A percentile compares a stretch with the other conserved stretches of the same genome.
These are phyloP conservation scores for Teunomyces pallodes DNA, from an alignment of 805 yeast genomes.

Conservation along the genomic window DNA sequence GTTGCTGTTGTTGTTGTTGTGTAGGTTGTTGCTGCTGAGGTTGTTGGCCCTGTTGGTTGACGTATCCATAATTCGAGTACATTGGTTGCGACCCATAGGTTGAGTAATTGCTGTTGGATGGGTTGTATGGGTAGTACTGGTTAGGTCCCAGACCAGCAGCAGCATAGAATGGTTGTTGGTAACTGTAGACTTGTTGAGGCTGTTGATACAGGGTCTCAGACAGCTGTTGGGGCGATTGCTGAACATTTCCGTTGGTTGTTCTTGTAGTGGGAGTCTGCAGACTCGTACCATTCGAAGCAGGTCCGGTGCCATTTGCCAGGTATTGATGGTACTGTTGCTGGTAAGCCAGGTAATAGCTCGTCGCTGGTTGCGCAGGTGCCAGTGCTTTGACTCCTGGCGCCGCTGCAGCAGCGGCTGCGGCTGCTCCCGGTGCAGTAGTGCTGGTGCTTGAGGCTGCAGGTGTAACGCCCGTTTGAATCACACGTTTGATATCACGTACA, in stretches of 20 bases:
- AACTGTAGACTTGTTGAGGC: conserved; percentile 17
- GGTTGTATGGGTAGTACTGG: conserved; percentile 21
- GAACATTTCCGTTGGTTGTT: conserved; percentile 8
- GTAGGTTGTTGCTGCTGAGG: not conserved
- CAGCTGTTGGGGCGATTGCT: conserved; percentile 11
- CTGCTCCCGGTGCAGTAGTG: conserved; percentile 14
- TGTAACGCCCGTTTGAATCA: conserved; percentile 45
- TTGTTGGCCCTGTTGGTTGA: conserved; percentile 10
- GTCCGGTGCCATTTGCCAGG: conserved; percentile 3
- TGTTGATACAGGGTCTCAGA: conserved; percentile 7
- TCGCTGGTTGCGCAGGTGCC: conserved; percentile 10
- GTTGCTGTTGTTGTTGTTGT: not conserved
- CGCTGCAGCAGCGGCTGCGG: conserved; percentile 13
- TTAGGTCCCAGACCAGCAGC: conserved; percentile 12
- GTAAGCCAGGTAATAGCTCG: conserved; percentile 2
- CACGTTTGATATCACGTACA: conserved; percentile 68
- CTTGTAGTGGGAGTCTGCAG: not conserved
- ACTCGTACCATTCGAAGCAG: not conserved
- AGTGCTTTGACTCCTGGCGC: conserved; percentile 11
- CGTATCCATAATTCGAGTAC: conserved; percentile 14
- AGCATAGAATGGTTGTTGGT: conserved; percentile 21
- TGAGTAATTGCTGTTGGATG: conserved; percentile 13
- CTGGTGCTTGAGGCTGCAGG: conserved; percentile 22
- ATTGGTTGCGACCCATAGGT: conserved; percentile 16
- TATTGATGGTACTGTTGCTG: conserved; percentile 5